A percentile compares a stretch with the other conserved stretches of the same genome.
Conservation (phyloP, 345 rosid genomes). For the Populus euphratica region DNA sequence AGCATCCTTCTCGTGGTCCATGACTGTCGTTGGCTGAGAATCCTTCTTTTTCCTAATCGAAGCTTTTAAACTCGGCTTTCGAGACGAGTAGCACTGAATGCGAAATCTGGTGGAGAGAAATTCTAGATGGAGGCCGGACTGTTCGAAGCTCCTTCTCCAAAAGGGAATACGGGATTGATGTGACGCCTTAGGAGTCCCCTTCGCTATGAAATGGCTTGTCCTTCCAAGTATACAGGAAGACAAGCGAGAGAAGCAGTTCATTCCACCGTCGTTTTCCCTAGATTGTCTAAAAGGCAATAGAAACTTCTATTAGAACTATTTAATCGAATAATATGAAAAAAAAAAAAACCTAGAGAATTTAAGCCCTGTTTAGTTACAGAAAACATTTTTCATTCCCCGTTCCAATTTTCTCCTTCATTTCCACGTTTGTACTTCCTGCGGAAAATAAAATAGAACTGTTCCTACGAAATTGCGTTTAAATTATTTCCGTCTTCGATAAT, state of each 20-base stretch:
- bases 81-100: slow-evolving; percentile 49
- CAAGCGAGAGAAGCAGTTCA: slow-evolving; percentile 54
- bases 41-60: slow-evolving; percentile 25
- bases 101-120: slow-evolving; percentile 27
- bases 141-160: slow-evolving; percentile 23
- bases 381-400: background rate
- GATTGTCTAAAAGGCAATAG: background rate
- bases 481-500: background rate
- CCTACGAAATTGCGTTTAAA: background rate
- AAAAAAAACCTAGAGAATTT: background rate
- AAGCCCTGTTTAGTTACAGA: background rate
- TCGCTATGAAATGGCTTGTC: slow-evolving; percentile 30
- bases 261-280: slow-evolving; percentile 18
- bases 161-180: slow-evolving; percentile 24
- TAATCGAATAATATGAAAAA: background rate
- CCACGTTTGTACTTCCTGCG: background rate
- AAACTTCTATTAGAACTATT: background rate
- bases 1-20: slow-evolving; percentile 54
- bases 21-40: slow-evolving; percentile 18
- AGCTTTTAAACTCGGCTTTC: slow-evolving; percentile 23
- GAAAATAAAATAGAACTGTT: background rate
- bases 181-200: slow-evolving; percentile 9
- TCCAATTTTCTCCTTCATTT: background rate
- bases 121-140: slow-evolving; percentile 27
- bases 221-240: slow-evolving; percentile 47